Conservation (phyloP, 2,329 filamentous ascomycete genomes). For the Verticillium zaregamsianum region DNA sequence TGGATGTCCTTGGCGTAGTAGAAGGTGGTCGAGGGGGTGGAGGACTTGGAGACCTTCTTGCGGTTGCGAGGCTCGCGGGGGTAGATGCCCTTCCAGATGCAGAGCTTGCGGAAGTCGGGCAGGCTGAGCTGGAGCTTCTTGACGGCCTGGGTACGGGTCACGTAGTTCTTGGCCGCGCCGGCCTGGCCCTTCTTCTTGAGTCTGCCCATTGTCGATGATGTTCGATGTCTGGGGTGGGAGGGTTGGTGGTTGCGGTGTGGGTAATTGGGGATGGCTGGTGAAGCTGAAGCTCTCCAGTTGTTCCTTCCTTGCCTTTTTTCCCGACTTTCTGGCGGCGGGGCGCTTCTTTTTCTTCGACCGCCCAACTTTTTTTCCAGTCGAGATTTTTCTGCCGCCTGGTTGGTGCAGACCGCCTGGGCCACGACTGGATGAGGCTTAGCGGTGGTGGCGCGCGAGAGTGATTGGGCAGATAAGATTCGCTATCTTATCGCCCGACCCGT, state of each 20-base stretch:
- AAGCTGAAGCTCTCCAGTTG: not conserved
- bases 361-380: slow-evolving; percentile 2
- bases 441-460: not conserved
- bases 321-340: not conserved
- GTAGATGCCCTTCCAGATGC: slow-evolving; percentile 99
- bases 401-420: not conserved
- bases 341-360: slow-evolving; percentile 1
- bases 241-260: not conserved
- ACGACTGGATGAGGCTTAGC: not conserved
- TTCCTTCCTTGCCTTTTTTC: not conserved
- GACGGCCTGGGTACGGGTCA: slow-evolving; percentile 93
- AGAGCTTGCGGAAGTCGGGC: slow-evolving; percentile 94
- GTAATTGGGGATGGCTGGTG: not conserved
- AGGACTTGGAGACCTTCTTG: slow-evolving; percentile 92
- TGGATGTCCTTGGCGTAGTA: slow-evolving; percentile 93
- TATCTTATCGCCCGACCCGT: not conserved
- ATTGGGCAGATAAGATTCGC: not conserved
- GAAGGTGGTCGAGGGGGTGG: slow-evolving; percentile 89
- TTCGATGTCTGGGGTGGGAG: not conserved
- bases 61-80: slow-evolving; percentile 94
- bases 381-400: slow-evolving; percentile 1
- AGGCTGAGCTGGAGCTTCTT: slow-evolving; percentile 97
- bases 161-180: slow-evolving; percentile 96
- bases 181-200: slow-evolving; percentile 92
- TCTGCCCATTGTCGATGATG: slow-evolving; percentile 52